Evolutionary conservation across 164 flowering plant genomes (phyloP).

Genomic region (Vitis riparia): DNA sequence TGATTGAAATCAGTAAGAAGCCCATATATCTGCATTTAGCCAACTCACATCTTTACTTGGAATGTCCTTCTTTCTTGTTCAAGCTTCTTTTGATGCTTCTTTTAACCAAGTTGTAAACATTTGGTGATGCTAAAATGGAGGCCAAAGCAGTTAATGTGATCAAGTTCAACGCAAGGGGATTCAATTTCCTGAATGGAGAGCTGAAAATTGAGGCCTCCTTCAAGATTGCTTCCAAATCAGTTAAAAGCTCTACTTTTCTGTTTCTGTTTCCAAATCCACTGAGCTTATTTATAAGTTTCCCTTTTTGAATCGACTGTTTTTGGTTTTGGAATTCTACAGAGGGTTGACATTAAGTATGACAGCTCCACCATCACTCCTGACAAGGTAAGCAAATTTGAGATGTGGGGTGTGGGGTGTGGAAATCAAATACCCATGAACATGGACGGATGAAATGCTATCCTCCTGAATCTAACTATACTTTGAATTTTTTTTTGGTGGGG

Average conservation of each 20-base stretch:
- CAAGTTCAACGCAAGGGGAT: conserved; percentile 59
- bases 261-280: background rate
- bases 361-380: conserved; percentile 72
- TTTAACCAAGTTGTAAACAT: conserved; percentile 12
- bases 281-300: background rate
- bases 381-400: conserved; percentile 45
- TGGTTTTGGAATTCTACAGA: conserved; percentile 35
- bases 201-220: conserved; percentile 57
- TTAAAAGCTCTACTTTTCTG: conserved; percentile 3
- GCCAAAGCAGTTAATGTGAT: conserved; percentile 78
- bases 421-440: too few species aligned
- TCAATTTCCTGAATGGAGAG: conserved; percentile 52
- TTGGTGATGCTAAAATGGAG: conserved; percentile 59
- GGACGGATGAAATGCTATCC: too few species aligned
- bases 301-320: background rate
- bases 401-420: too few species aligned
- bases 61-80: background rate
- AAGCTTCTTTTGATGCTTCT: too few species aligned
- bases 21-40: too few species aligned
- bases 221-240: conserved; percentile 51
- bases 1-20: too few species aligned
- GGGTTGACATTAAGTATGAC: conserved; percentile 67
- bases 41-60: too few species aligned
- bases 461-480: too few species aligned
- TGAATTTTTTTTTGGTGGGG: background rate